Percentiles rank a stretch among this genome's conserved stretches.
Conservation (phyloP, 2,329 filamentous ascomycete genomes). For the Rasamsonia emersonii region DNA sequence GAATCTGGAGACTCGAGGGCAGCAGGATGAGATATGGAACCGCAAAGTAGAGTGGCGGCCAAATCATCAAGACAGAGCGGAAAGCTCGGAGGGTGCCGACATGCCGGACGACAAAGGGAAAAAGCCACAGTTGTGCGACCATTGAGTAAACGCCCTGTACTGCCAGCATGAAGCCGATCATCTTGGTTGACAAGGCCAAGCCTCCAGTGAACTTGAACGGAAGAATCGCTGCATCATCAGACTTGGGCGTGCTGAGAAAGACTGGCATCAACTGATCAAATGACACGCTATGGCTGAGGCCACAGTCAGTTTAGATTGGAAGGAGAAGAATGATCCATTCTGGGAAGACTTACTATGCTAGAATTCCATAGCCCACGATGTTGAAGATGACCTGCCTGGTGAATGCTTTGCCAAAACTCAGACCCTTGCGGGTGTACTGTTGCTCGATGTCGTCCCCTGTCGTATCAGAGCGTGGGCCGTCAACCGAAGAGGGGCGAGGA, state of each 20-base stretch:
- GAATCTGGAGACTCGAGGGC: constrained; percentile 60
- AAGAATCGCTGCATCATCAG: constrained; percentile 46
- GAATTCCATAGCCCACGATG: constrained; percentile 81
- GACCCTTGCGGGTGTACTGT: constrained; percentile 32
- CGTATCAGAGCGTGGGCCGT: constrained; percentile 21
- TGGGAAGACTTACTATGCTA: constrained; percentile 71
- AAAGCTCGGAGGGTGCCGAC: constrained; percentile 77
- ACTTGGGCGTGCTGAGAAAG: constrained; percentile 65
- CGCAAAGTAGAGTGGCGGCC: constrained; percentile 78
- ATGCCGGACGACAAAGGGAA: constrained; percentile 65
- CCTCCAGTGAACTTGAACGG: constrained; percentile 88
- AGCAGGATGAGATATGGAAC: constrained; percentile 86
- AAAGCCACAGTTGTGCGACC: constrained; percentile 73
- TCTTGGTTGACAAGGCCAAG: constrained; percentile 72
- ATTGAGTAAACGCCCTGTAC: constrained; percentile 86
- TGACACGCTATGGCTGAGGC: constrained; percentile 79
- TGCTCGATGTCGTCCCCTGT: constrained; percentile 32
- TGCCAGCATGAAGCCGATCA: constrained; percentile 80
- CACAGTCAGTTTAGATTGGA: constrained; percentile 16
- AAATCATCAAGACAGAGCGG: constrained; percentile 68
- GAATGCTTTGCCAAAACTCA: constrained; percentile 55
- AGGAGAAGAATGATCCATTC: not conserved
- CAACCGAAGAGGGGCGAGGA: constrained; percentile 37
- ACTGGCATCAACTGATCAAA: constrained; percentile 92
- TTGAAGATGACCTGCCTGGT: constrained; percentile 78